A percentile compares a stretch with the other conserved stretches of the same genome.
These are phyloP conservation scores for Cystofilobasidium macerans DNA, from an alignment of 768 basidiomycete species.

Conservation along the genomic window DNA sequence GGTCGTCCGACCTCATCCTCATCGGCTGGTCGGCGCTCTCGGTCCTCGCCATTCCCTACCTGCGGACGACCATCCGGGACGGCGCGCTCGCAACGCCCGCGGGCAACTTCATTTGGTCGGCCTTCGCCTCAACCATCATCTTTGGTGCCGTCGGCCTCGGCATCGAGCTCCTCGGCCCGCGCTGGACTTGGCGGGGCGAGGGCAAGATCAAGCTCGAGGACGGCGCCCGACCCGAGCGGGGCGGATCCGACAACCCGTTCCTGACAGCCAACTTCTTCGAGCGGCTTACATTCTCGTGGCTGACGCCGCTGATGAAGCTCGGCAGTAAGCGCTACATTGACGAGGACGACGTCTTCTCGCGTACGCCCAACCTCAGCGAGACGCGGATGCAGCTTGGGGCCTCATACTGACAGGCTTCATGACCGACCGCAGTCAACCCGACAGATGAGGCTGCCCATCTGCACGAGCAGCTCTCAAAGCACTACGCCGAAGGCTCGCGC, in stretches of 20 bases:
- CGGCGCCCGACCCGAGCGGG: constrained; percentile 10
- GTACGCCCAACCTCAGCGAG: background rate
- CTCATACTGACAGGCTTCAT: no score
- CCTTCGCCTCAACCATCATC: constrained; percentile 35
- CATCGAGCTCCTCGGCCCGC: constrained; percentile 62
- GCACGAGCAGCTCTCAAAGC: constrained; percentile 49
- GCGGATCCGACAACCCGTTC: constrained; percentile 12
- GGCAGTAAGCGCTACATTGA: constrained; percentile 51
- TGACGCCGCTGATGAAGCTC: constrained; percentile 50
- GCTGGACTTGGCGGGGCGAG: constrained; percentile 30
- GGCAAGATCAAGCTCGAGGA: constrained; percentile 25
- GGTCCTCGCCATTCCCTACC: constrained; percentile 46
- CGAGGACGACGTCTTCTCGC: constrained; percentile 72
- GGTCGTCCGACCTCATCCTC: constrained; percentile 60
- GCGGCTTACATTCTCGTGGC: constrained; percentile 63
- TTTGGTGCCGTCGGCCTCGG: constrained; percentile 46
- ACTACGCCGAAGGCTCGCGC: constrained; percentile 45
- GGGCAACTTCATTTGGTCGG: constrained; percentile 30
- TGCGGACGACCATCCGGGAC: constrained; percentile 46
- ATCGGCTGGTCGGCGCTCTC: constrained; percentile 72
- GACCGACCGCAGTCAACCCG: constrained; percentile 39
- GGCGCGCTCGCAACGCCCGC: constrained; percentile 29
- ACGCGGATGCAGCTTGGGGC: constrained; percentile 13
- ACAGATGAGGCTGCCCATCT: constrained; percentile 61
- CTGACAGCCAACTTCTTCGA: constrained; percentile 27